Percentiles rank a stretch among this genome's conserved stretches.
Evolutionary conservation across 345 rosid species (phyloP).

Genomic region (Sapria himalayana): DNA sequence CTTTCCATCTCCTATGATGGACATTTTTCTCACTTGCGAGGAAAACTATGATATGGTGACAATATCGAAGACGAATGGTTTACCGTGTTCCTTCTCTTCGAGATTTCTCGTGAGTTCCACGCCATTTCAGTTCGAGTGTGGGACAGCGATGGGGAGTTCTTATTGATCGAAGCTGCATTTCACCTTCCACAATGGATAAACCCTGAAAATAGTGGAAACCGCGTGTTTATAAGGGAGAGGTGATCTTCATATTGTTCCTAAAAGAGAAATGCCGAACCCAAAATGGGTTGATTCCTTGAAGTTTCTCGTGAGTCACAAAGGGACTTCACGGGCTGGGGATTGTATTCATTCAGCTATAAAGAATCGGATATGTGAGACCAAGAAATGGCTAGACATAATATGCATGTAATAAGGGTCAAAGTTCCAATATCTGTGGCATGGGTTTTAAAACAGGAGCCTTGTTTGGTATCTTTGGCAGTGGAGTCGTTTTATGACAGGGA

Average conservation of each 20-base stretch:
- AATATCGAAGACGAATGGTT: slow-evolving; percentile 91
- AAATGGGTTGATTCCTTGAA: slow-evolving; percentile 23
- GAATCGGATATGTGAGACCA: slow-evolving; percentile 41
- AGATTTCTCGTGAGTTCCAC: slow-evolving; percentile 43
- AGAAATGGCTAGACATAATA: slow-evolving; percentile 30
- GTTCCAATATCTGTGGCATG: slow-evolving; percentile 54
- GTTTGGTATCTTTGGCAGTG: slow-evolving; percentile 54
- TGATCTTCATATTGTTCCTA: slow-evolving; percentile 40
- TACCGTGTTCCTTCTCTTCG: slow-evolving; percentile 51
- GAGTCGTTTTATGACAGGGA: slow-evolving; percentile 89
- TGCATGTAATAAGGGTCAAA: slow-evolving; percentile 51
- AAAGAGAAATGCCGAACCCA: slow-evolving; percentile 25
- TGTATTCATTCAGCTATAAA: slow-evolving; percentile 34
- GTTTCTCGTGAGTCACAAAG: slow-evolving; percentile 21
- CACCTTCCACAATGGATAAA: slow-evolving; percentile 73
- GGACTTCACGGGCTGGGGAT: slow-evolving; percentile 25
- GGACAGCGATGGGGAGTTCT: slow-evolving; percentile 79
- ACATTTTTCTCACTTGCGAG: slow-evolving; percentile 35
- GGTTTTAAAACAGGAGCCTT: slow-evolving; percentile 42
- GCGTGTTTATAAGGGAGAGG: slow-evolving; percentile 59
- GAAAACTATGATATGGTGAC: slow-evolving; percentile 69
- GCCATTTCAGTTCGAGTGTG: slow-evolving; percentile 41
- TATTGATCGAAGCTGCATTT: slow-evolving; percentile 75
- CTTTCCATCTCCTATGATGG: slow-evolving; percentile 19
- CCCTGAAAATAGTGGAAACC: slow-evolving; percentile 46